phyloP scores from a whole-genome alignment of 169 alveolate species.

The Plasmodium adleri region DNA sequence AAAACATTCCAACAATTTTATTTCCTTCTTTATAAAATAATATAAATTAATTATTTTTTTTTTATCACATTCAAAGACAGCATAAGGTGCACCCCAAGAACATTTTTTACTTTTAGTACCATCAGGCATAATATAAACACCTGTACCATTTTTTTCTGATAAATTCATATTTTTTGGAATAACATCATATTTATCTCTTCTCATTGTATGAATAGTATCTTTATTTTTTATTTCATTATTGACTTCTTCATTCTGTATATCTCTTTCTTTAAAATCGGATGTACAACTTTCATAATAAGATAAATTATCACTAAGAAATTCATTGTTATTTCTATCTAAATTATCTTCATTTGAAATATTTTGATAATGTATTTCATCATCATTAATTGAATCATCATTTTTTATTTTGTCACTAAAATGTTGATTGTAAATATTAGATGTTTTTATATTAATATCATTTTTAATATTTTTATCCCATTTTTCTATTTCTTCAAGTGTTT shows the following conservation, averaged over 20 bases:
- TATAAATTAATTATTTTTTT: constrained; percentile 13
- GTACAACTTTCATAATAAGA: neutral
- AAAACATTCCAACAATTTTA: constrained; percentile 16
- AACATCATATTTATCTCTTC: neutral
- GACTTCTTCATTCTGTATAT: neutral
- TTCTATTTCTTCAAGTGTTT: neutral
- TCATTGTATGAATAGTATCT: neutral
- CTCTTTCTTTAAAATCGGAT: neutral
- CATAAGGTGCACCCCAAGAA: constrained; percentile 54
- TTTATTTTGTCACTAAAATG: neutral
- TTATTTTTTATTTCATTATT: neutral
- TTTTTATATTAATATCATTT: neutral
- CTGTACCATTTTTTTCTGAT: constrained; percentile 38
- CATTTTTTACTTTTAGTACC: constrained; percentile 26
- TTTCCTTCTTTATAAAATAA: constrained; percentile 16
- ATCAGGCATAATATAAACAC: constrained; percentile 39
- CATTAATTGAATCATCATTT: neutral
- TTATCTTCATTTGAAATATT: neutral
- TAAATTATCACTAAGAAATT: neutral
- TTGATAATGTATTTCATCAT: neutral
- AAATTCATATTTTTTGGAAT: constrained; percentile 10
- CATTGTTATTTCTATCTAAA: neutral
- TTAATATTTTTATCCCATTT: neutral
- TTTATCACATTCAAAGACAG: constrained; percentile 20
- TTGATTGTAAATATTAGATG: neutral